Evolutionary conservation across 2,329 filamentous ascomycete genomes (phyloP).

Genomic region (Blastomyces gilchristii): DNA sequence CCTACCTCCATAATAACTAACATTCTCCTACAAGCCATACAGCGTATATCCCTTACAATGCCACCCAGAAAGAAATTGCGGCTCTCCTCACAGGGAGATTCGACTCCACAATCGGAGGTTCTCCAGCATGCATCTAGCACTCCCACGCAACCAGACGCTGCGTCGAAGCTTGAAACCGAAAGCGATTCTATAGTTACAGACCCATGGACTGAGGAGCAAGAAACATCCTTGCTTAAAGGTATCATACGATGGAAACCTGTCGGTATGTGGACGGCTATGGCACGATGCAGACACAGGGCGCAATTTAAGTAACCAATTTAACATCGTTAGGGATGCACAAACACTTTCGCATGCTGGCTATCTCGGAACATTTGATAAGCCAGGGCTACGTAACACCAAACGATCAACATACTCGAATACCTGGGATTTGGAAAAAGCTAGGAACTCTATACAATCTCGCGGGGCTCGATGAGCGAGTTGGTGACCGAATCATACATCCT

Average conservation of each 20-base stretch:
- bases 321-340: conserved; percentile 65
- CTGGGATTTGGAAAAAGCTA: conserved; percentile 86
- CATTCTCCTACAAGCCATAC: background rate
- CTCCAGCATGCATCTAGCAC: conserved; percentile 15
- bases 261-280: conserved; percentile 44
- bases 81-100: conserved; percentile 27
- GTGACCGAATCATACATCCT: conserved; percentile 32
- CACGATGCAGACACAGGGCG: conserved; percentile 6
- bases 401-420: conserved; percentile 69
- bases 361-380: conserved; percentile 67
- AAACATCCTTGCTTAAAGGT: conserved; percentile 82
- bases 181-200: conserved; percentile 49
- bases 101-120: conserved; percentile 23
- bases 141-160: conserved; percentile 19
- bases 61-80: conserved; percentile 55
- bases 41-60: conserved; percentile 19
- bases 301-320: conserved; percentile 11
- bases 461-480: conserved; percentile 74
- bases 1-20: background rate
- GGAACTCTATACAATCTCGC: conserved; percentile 73
- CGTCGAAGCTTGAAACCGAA: conserved; percentile 28
- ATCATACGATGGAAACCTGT: conserved; percentile 96
- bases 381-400: conserved; percentile 62
- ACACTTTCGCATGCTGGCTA: conserved; percentile 83
- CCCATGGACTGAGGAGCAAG: conserved; percentile 91